Evolutionary conservation across 768 basidiomycete species (phyloP), one percentile per base, ranked within the genome.

Genomic region (Tricholoma sp.): DNA sequence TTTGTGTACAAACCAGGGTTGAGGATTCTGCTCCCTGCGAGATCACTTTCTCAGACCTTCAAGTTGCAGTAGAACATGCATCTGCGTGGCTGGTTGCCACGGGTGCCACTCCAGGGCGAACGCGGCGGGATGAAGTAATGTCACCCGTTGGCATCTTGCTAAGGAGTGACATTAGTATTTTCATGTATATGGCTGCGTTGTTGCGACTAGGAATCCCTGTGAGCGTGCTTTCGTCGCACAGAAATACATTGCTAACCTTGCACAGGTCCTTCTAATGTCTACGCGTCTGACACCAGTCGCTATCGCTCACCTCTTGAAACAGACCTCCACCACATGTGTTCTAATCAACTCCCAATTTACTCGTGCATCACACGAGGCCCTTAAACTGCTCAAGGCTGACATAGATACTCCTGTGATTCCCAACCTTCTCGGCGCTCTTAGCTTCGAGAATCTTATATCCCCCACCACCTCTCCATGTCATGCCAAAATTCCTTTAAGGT

Each of bases 121-220:
- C 63, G 10, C 17, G 52, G 4, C 63, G 68, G 13, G 66, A 64
- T 28, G 53, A 63, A 33, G 61, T 60, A 10, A 57, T 71, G 24
- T 53, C 65, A 3, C 74, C 74, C 15, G 73, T 76, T 9, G 74
- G 67, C 2, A 68, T 75, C 53, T 60, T 76, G 9, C 65, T 74
- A 15, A 66, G 67, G 11, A 75, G 74, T 54, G 75, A 76, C 57
- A 66, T 74, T 33, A 63, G 62, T 7, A 68, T 73, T 13, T 74
- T 72, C 57, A 66, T 74, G n/a, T 70, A 68, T 48, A 70, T 75
- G 63, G 65, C 69, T 37, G 71, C 74, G 13, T 58, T 76, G 29
- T 52, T 73, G 50, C 66, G 72, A 39, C 67, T 74, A 29, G 73
- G 73, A 7, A 68, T 69, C 9, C 74, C 74, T 10, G 74, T 75